Evolutionary conservation across 306 rosid genomes (phyloP), one percentile per base, ranked within the genome.

Genomic region (Citrullus amarus): DNA sequence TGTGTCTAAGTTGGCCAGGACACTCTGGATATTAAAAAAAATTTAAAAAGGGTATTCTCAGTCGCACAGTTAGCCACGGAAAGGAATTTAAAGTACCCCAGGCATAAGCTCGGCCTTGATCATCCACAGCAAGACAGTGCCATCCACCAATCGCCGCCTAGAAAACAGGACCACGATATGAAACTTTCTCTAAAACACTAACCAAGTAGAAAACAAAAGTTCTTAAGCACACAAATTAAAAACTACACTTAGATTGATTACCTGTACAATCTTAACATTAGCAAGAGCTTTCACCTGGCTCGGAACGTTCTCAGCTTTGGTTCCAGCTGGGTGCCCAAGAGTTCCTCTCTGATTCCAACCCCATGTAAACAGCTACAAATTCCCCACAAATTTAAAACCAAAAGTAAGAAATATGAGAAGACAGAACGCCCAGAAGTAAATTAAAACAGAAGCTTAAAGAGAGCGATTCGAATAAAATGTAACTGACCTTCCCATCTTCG

Each of bases 311-410:
- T 93, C 98, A 28, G 97, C 90, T 79, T 91, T 92, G 82, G 90
- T 88, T 67, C 89, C 97, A 6, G 96, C 87, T 2, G 93, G 91
- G 82, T 93, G 98, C 16, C 99, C 99, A 65, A 96, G 88, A 5
- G 99, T 96, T 58, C 96, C 98, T 82, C 99, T 93, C 83, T 96
- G 99, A 80, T 96, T 96, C 99, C 99, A 96, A 6, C 99, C 99
- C 99, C 99, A 93, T 41, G 99, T 96, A 86, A 96, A 96, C 88
- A 96, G 71, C 98, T 96, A 72, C 9, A 53, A 43, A 79, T 7
- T 55, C 72, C 67, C 74, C 53, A 83, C 55, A 39, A 44, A 30
- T 16, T 22, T 60, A 59, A 62, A 25, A 55, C 68, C 53, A 43
- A 66, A 22, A 82, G 22, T 11, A 16, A 4, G 28, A 57, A 78